These are phyloP conservation scores for Whalleya microplaca DNA, from an alignment of 2,329 filamentous ascomycete genomes.

Conservation along the genomic window DNA sequence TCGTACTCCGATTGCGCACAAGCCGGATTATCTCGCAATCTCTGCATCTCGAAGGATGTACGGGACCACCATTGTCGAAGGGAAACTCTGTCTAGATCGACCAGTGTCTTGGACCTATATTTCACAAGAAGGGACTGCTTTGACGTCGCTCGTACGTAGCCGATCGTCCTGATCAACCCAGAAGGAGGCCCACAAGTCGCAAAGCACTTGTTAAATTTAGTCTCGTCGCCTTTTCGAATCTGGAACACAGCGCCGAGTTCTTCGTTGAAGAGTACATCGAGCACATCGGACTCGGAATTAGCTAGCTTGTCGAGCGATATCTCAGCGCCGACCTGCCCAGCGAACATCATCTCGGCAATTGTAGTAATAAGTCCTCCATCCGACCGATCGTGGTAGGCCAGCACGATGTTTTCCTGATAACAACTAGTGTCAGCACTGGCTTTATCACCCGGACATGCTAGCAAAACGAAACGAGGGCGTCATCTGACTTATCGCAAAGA, in stretches of 20 bases:
- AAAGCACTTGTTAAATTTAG: conserved; percentile 85
- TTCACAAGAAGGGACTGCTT: conserved; percentile 80
- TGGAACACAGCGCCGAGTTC: conserved; percentile 97
- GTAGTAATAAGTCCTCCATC: conserved; percentile 92
- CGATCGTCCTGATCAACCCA: conserved; percentile 83
- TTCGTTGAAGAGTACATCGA: conserved; percentile 90
- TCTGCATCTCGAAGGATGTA: conserved; percentile 91
- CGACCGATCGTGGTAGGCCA: conserved; percentile 92
- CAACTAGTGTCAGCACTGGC: conserved; percentile 61
- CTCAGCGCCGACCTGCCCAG: conserved; percentile 85
- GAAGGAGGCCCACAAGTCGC: conserved; percentile 84
- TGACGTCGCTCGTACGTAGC: conserved; percentile 67
- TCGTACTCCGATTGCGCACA: conserved; percentile 85
- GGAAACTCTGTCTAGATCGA: conserved; percentile 68
- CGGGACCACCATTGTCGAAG: conserved; percentile 88
- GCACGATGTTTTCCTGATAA: conserved; percentile 58
- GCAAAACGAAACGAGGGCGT: too few relatives aligned
- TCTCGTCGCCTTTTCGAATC: conserved; percentile 81
- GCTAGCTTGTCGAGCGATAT: conserved; percentile 78
- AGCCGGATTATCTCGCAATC: conserved; percentile 81
- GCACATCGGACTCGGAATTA: conserved; percentile 63
- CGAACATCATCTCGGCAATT: conserved; percentile 97
- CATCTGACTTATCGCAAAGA: too few relatives aligned
- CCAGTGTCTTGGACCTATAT: conserved; percentile 69
- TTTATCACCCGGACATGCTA: not conserved